These are phyloP conservation scores for Pseudohalonectria lignicola DNA, from an alignment of 2,329 filamentous ascomycete genomes.

Conservation along the genomic window DNA sequence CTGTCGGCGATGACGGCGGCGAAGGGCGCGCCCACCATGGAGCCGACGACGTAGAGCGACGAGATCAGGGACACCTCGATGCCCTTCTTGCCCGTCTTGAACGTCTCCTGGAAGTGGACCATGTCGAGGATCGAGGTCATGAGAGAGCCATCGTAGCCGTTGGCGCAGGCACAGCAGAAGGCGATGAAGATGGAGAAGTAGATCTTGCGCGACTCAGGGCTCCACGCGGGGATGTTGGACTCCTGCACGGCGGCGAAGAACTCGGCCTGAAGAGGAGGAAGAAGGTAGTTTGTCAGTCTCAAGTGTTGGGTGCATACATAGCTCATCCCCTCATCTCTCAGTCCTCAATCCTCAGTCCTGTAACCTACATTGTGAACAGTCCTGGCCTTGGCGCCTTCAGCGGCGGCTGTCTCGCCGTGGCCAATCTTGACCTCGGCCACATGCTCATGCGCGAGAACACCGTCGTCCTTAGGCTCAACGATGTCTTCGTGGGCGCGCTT, in stretches of 20 bases:
- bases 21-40: slow-evolving; percentile 88
- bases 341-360: no score
- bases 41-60: slow-evolving; percentile 53
- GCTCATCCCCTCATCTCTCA: no score
- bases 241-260: slow-evolving; percentile 34
- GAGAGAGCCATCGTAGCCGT: slow-evolving; percentile 35
- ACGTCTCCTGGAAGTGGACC: slow-evolving; percentile 26
- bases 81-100: slow-evolving; percentile 25
- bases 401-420: slow-evolving; percentile 15
- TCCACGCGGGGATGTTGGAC: slow-evolving; percentile 29
- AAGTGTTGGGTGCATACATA: no score
- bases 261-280: slow-evolving; percentile 24
- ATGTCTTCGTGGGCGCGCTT: not conserved
- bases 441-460: slow-evolving; percentile 1
- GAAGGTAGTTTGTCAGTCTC: slow-evolving; percentile 7
- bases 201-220: slow-evolving; percentile 27
- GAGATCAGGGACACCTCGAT: slow-evolving; percentile 28
- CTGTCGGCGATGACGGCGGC: slow-evolving; percentile 32
- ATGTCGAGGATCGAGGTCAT: slow-evolving; percentile 33
- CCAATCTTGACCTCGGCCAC: slow-evolving; percentile 13
- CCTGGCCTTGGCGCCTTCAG: slow-evolving; percentile 25
- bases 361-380: slow-evolving; percentile 26
- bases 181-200: slow-evolving; percentile 32
- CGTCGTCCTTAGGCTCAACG: not conserved
- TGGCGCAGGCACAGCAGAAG: slow-evolving; percentile 35